Conservation (phyloP, 306 rosid species). For the Styphnolobium japonicum region DNA sequence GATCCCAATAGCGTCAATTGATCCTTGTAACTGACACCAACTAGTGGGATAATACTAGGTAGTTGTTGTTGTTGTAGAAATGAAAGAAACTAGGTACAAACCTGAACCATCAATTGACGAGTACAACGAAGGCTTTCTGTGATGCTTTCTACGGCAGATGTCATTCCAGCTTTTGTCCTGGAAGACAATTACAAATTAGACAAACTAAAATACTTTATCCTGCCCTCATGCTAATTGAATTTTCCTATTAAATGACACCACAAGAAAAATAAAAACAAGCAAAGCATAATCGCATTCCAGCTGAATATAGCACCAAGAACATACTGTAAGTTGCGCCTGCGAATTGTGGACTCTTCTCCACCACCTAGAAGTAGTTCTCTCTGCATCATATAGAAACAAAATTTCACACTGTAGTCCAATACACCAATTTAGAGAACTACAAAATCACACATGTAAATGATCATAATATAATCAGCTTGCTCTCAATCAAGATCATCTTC, state of each 20-base stretch:
- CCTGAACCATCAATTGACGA: slow-evolving; percentile 96
- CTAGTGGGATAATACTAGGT: background rate
- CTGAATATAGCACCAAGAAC: slow-evolving; percentile 27
- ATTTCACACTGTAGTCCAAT: background rate
- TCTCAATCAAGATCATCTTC: background rate
- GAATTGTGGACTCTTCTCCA: slow-evolving; percentile 86
- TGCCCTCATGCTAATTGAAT: background rate
- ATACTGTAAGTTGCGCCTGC: slow-evolving; percentile 87
- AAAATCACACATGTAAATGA: background rate
- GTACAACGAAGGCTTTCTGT: slow-evolving; percentile 90
- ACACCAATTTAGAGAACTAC: background rate
- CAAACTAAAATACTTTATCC: slow-evolving; percentile 9
- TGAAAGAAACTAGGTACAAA: slow-evolving; percentile 24
- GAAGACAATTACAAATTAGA: slow-evolving; percentile 22
- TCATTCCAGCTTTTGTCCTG: slow-evolving; percentile 94
- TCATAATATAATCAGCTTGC: background rate
- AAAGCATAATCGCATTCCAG: background rate
- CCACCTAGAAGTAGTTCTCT: slow-evolving; percentile 87
- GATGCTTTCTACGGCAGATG: slow-evolving; percentile 93
- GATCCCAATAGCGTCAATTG: background rate
- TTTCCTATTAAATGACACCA: background rate
- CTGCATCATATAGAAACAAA: slow-evolving; percentile 43
- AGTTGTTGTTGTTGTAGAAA: background rate
- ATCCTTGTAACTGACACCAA: background rate
- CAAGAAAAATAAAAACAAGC: background rate